These are phyloP conservation scores for Fusarium oligoseptatum DNA, from an alignment of 2,329 filamentous ascomycete species.

Conservation along the genomic window DNA sequence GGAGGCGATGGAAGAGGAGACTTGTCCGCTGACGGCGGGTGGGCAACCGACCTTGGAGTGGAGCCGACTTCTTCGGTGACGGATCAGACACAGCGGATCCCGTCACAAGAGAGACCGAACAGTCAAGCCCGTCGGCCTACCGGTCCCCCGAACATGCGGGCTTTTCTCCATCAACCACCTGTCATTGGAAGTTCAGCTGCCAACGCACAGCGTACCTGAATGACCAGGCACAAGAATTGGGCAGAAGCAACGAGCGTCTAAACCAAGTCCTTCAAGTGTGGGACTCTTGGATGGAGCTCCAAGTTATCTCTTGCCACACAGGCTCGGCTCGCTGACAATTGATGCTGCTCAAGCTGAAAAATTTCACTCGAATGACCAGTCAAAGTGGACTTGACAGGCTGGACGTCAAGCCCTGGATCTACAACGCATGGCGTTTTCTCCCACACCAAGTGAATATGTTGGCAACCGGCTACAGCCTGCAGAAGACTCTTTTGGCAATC, in stretches of 20 bases:
- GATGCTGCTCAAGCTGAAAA: constrained; percentile 9
- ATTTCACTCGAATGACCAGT: constrained; percentile 5
- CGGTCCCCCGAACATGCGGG: constrained; percentile 17
- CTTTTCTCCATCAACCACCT: constrained; percentile 16
- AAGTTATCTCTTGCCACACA: constrained; percentile 21
- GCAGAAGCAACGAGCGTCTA: constrained; percentile 21
- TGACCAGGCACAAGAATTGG: constrained; percentile 17
- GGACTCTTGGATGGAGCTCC: constrained; percentile 16
- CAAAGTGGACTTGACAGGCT: constrained; percentile 4
- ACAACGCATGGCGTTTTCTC: constrained; percentile 11
- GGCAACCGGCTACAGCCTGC: not conserved
- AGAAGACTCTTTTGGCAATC: not conserved
- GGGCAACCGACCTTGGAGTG: constrained; percentile 25
- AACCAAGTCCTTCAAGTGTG: constrained; percentile 27
- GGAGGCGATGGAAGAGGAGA: constrained; percentile 7
- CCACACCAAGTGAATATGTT: not conserved
- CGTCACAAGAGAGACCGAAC: constrained; percentile 15
- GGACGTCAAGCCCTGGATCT: constrained; percentile 1
- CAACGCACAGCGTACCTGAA: constrained; percentile 4
- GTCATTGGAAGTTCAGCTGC: constrained; percentile 22
- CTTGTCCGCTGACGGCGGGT: constrained; percentile 17
- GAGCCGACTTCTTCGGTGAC: constrained; percentile 34
- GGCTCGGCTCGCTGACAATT: not conserved
- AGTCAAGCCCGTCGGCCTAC: constrained; percentile 4
- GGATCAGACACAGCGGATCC: constrained; percentile 31